These are phyloP conservation scores for Aspergillus sclerotialis DNA, from an alignment of 2,329 filamentous ascomycete genomes.

Conservation along the genomic window DNA sequence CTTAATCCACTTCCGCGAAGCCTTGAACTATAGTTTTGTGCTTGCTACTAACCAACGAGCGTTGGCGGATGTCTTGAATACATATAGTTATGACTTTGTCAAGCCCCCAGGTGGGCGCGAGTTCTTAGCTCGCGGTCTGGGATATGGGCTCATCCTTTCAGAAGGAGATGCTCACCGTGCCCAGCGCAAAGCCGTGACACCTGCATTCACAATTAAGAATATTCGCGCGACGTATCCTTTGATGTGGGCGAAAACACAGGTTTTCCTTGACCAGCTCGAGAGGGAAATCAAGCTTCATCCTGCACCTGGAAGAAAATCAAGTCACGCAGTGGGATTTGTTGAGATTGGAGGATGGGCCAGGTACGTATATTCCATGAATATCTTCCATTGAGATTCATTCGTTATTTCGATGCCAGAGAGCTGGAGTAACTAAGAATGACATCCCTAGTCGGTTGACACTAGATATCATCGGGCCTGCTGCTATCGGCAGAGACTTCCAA, in stretches of 20 bases:
- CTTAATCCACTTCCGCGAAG: conserved; percentile 45
- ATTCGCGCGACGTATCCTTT: conserved; percentile 27
- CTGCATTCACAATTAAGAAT: conserved; percentile 31
- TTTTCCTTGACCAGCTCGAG: conserved; percentile 28
- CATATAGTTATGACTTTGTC: conserved; percentile 48
- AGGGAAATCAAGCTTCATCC: conserved; percentile 21
- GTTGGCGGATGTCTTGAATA: conserved; percentile 46
- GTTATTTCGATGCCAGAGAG: no score
- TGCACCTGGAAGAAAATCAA: conserved; percentile 17
- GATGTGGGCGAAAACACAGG: conserved; percentile 31
- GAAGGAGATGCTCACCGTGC: conserved; percentile 46
- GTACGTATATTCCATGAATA: no score
- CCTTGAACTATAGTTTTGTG: conserved; percentile 34
- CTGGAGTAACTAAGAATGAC: neutral
- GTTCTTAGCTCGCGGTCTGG: conserved; percentile 43
- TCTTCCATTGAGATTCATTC: no score
- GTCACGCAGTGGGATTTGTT: conserved; percentile 19
- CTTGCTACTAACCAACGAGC: conserved; percentile 31
- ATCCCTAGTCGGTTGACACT: conserved; percentile 42
- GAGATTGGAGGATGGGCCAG: conserved; percentile 30
- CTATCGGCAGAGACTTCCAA: conserved; percentile 51
- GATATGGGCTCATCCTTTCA: conserved; percentile 44
- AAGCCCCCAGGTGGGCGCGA: conserved; percentile 40
- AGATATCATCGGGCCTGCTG: conserved; percentile 53
- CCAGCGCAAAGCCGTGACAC: conserved; percentile 33